Evolutionary conservation across 305 asterid genomes (phyloP), one percentile per base, ranked within the genome.

Genomic region (Plantago coronopus): DNA sequence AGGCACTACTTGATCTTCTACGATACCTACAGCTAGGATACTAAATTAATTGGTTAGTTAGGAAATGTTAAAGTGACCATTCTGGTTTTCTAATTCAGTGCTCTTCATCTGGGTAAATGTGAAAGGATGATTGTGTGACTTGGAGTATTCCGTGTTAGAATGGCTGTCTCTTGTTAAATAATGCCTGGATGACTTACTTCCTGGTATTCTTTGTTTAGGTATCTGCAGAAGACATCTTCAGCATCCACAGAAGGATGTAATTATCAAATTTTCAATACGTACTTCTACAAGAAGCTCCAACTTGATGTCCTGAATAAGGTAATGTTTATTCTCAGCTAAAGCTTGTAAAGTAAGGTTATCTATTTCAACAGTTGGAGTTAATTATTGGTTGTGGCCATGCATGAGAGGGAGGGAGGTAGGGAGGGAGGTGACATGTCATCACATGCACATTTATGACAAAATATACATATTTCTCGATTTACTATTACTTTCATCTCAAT

Each of bases 211-310:
- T 69, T 74, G 76, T 54, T 63, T 78, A 93, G 99, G 83, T 84
- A 85, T 70, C 77, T 89, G 83, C 95, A 85, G 88, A 80, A 81
- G 66, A 68, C 69, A 67, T 74, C 80, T 66, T 69, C 74, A 21
- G 46, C 62, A 48, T 65, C 70, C 59, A 44, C 63, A 59, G 77
- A 67, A 70, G 57, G 66, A 62, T 46, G 70, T 53, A 69, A 73
- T 59, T 87, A 61, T 77, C 94, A 87, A 64, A 79, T 87, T 64
- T 93, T 89, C n/a, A 87, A 87, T 73, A 93, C 99, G n/a, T 93
- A 80, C 76, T 89, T 93, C 73, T 93, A 93, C 69, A 68, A 70
- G 76, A 93, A 89, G 76, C 79, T 89, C 78, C 86, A 85, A 76
- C 80, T 76, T 69, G 83, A 87, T 73, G 79, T 80, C 68, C 66